Base-by-base conservation (phyloP, 768 basidiomycete species). In the Dacryopinax spathularia region DNA sequence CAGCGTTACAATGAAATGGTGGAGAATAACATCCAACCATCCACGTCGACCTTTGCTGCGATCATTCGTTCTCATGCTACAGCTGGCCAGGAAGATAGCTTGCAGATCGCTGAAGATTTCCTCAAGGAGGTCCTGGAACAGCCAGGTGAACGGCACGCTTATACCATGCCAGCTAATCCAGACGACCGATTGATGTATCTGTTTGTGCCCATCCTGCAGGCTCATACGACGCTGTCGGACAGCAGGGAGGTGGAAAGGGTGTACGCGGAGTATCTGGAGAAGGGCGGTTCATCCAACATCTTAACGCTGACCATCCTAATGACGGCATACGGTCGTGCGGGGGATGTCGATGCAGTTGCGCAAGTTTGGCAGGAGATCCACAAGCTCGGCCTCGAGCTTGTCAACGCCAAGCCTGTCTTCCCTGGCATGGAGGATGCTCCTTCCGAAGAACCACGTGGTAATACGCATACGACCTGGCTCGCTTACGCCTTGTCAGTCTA, bases 1-100 rank as follows among this genome's bases (percentile, higher is more conserved):
- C 77, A 72, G 18, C 77, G 89, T 4, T 87, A 88, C 69, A 80
- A 85, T 25, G 82, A 87, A 60, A 95, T 98, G 85, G 70, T 75
- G 18, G 69, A 73, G 1, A 80, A 83, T 1, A 84, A 84, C 1
- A 79, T 96, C 22, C 70, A 81, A 44, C 90, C 88, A 3, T 83
- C 78, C 7, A 80, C 88, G 0, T 73, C 85, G 64, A 89, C 88
- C 0, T 90, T 84, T 71, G 78, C 76, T 27, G 76, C 82, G 39
- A 83, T 97, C 64, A 72, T 96, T 61, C 75, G 76, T 56, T 78
- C 86, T 18, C 88, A 86, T 68, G 78, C 78, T 1, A 77, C 78
- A 25, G 80, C 80, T 65, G 73, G 72, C 43, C 79, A 74, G 0
- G 75, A 75, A 63, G 78, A 80, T 41, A 81, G 81, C 67, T 65